These are phyloP conservation scores for Poa annua DNA, from an alignment of 176 grass and related monocot genomes.

Conservation along the genomic window DNA sequence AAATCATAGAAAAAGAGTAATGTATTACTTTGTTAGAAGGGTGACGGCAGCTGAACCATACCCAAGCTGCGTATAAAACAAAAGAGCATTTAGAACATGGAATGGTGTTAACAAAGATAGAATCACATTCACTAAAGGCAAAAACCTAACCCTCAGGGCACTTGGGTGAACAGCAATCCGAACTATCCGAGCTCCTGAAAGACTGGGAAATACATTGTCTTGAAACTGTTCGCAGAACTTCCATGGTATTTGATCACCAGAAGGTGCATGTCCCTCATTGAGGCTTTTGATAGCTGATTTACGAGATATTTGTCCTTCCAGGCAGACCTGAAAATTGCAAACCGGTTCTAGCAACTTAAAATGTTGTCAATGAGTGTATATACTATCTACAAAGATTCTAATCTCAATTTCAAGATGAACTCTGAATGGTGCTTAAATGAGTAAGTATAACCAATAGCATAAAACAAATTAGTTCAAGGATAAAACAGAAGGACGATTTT, in stretches of 20 bases:
- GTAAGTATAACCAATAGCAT: too few relatives aligned
- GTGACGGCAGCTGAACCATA: constrained; percentile 86
- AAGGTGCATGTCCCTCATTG: constrained; percentile 73
- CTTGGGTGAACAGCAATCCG: constrained; percentile 95
- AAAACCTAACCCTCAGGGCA: constrained; percentile 75
- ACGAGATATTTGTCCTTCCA: constrained; percentile 95
- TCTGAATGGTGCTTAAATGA: background rate
- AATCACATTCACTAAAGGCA: constrained; percentile 4
- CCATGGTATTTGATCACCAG: constrained; percentile 97
- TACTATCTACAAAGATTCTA: constrained; percentile 8
- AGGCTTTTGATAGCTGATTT: constrained; percentile 92
- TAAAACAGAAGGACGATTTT: background rate
- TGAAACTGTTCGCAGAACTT: constrained; percentile 98
- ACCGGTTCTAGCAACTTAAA: constrained; percentile 20
- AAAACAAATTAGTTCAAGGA: background rate
- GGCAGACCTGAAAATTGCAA: constrained; percentile 69
- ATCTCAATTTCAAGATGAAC: constrained; percentile 10
- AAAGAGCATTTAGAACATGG: background rate
- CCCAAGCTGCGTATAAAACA: constrained; percentile 53
- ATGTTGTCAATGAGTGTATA: background rate
- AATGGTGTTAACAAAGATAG: constrained; percentile 10
- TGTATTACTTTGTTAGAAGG: constrained; percentile 61
- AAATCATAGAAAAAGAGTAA: constrained; percentile 16
- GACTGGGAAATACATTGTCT: constrained; percentile 92
- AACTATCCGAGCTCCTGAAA: constrained; percentile 93